Percentiles rank a stretch among this genome's conserved stretches.
Conservation (phyloP, 129 eudicot species). For the Dittrichia graveolens region DNA sequence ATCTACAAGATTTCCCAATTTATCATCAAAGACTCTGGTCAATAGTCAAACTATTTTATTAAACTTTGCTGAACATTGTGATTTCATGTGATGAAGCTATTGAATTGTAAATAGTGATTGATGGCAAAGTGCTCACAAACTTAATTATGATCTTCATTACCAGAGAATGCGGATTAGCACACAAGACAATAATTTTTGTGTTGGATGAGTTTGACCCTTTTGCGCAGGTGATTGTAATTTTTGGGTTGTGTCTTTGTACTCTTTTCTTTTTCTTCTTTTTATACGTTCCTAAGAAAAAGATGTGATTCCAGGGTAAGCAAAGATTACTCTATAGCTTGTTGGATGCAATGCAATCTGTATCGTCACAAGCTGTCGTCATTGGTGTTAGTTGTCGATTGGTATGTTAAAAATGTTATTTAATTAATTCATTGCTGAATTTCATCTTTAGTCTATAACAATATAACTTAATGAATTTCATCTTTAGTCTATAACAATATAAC, state of each 20-base stretch:
- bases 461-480: not conserved
- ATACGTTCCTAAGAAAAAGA: not conserved
- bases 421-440: not conserved
- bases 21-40: conserved; percentile 7
- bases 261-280: conserved; percentile 13
- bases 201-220: conserved; percentile 91
- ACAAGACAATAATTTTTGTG: conserved; percentile 82
- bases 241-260: not conserved
- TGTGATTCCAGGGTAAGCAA: conserved; percentile 72
- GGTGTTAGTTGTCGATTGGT: conserved; percentile 96
- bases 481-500: not conserved
- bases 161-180: conserved; percentile 99
- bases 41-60: not conserved
- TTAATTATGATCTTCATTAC: conserved; percentile 20
- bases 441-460: not conserved
- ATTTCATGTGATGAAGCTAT: too few species aligned
- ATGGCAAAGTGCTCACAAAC: too few species aligned
- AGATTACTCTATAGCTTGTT: conserved; percentile 79
- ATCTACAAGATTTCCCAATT: not conserved
- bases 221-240: conserved; percentile 65
- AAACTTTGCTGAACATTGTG: not conserved
- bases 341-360: conserved; percentile 96
- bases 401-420: conserved; percentile 28
- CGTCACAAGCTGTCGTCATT: conserved; percentile 90
- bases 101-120: too few species aligned